A percentile compares a stretch with the other conserved stretches of the same genome.
Conservation (phyloP, 352 stramenopile species). For the Pythium dissimile region DNA sequence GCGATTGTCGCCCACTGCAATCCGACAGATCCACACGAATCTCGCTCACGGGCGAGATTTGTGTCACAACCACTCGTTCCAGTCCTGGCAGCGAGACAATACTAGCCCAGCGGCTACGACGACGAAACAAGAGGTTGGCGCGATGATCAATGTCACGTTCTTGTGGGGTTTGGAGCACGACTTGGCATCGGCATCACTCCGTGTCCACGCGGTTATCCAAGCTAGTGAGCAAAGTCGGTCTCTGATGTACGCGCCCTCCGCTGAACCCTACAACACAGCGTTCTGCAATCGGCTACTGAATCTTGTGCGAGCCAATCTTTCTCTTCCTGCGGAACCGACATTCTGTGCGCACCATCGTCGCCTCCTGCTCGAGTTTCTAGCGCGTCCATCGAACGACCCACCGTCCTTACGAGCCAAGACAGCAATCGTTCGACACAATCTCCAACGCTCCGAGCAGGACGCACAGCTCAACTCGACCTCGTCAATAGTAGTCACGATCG, state of each 20-base stretch:
- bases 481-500: neutral
- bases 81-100: neutral
- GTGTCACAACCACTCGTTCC: neutral
- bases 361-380: neutral
- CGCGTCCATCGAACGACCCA: neutral
- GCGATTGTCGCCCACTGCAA: conserved; percentile 30
- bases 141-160: neutral
- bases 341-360: neutral
- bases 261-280: neutral
- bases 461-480: neutral
- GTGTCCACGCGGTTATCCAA: neutral
- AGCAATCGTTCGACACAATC: conserved; percentile 11
- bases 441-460: neutral
- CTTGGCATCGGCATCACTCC: neutral
- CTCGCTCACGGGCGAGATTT: neutral
- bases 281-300: neutral
- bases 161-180: conserved; percentile 7
- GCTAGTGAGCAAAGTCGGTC: neutral
- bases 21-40: conserved; percentile 14
- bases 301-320: neutral
- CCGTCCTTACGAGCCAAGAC: neutral
- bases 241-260: conserved; percentile 3
- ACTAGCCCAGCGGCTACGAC: neutral
- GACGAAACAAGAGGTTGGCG: too few species aligned
- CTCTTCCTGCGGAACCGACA: neutral